Percentiles rank a stretch among this genome's conserved stretches.
Conservation (phyloP, 2,329 filamentous ascomycete species). For the Colletotrichum noveboracense region DNA sequence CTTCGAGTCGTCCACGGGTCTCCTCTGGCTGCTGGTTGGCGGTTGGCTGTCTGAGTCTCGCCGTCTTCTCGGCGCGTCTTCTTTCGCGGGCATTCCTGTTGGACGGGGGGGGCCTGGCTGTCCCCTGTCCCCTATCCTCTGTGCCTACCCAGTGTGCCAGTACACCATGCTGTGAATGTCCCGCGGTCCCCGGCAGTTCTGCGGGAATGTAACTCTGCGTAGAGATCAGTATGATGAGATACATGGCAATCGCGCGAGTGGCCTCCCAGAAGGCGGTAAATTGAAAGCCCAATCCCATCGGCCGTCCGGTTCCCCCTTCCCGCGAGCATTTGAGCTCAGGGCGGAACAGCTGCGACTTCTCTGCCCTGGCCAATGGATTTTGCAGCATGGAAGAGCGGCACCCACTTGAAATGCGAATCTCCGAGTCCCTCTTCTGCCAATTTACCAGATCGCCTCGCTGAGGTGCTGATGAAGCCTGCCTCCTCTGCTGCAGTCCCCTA, state of each 20-base stretch:
- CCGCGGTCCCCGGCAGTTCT: background rate
- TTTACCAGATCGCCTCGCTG: background rate
- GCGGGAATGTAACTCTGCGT: background rate
- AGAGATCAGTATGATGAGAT: background rate
- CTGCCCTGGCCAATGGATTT: background rate
- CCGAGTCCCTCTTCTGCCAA: slow-evolving; percentile 4
- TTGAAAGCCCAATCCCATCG: background rate
- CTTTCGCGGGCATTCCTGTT: background rate
- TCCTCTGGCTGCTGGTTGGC: background rate
- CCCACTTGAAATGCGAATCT: background rate
- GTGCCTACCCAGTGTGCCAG: background rate
- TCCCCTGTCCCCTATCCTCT: background rate
- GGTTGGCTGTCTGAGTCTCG: background rate
- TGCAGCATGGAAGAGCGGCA: background rate
- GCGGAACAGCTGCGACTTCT: background rate
- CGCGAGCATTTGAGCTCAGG: background rate
- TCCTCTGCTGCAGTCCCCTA: background rate
- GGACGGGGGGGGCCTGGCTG: background rate
- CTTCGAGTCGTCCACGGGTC: background rate
- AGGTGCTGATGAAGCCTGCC: background rate
- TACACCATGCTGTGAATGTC: background rate
- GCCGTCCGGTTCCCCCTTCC: background rate
- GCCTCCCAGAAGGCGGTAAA: background rate
- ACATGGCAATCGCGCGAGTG: background rate
- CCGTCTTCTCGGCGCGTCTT: slow-evolving; percentile 1